Percentiles rank a stretch among this genome's conserved stretches.
phyloP scores from a whole-genome alignment of 345 rosid genomes.

The Hibiscus tridactylites region DNA sequence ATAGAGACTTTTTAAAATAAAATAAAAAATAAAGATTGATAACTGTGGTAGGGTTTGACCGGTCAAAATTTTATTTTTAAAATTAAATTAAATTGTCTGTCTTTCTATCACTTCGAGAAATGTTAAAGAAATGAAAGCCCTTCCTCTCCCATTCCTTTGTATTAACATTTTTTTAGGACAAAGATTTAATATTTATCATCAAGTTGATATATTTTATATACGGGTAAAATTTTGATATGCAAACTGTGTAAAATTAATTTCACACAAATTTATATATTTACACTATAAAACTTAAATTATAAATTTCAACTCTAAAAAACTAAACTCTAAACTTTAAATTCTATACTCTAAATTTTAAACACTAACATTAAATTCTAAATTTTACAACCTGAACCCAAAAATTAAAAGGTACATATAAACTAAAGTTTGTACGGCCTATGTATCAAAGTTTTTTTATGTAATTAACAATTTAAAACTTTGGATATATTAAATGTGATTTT shows the following conservation, averaged over 20 bases:
- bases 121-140: neutral
- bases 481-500: too few relatives aligned
- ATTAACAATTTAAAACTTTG: neutral
- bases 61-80: neutral
- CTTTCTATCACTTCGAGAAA: neutral
- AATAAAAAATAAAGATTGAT: neutral
- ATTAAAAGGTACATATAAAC: too few relatives aligned
- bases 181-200: neutral
- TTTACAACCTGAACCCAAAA: too few relatives aligned
- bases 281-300: too few relatives aligned
- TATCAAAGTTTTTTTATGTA: neutral
- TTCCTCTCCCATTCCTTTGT: neutral
- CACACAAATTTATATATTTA: too few relatives aligned
- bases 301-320: too few relatives aligned
- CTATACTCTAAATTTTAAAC: too few relatives aligned
- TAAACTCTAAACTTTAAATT: too few relatives aligned
- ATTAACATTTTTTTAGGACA: neutral
- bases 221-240: too few relatives aligned
- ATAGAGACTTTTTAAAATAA: neutral
- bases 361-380: too few relatives aligned
- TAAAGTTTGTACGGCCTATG: too few relatives aligned
- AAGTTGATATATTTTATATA: neutral
- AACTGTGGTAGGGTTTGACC: neutral
- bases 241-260: too few relatives aligned
- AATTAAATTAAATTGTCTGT: neutral